These are phyloP conservation scores for Venturiaceae sp. DNA, from an alignment of 2,329 filamentous ascomycete genomes.

Conservation along the genomic window DNA sequence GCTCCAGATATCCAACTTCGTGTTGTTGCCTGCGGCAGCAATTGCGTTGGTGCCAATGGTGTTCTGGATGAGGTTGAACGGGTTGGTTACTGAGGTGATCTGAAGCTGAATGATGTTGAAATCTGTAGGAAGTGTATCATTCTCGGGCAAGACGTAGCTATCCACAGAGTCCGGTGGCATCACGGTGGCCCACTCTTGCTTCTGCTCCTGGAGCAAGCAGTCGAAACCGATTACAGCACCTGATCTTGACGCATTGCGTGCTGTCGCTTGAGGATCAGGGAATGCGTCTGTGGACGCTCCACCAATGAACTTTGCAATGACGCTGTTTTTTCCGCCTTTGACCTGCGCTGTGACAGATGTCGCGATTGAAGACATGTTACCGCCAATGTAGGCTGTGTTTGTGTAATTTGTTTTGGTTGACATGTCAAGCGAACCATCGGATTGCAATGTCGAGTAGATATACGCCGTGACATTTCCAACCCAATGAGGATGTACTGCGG, in stretches of 20 bases:
- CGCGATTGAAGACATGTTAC: conserved; percentile 54
- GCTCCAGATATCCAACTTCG: conserved; percentile 49
- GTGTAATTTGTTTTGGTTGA: conserved; percentile 33
- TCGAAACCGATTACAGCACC: conserved; percentile 46
- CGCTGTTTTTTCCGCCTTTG: conserved; percentile 41
- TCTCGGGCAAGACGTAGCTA: conserved; percentile 46
- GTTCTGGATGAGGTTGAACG: conserved; percentile 48
- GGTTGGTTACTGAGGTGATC: conserved; percentile 44
- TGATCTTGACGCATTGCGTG: conserved; percentile 42
- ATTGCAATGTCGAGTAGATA: conserved; percentile 40
- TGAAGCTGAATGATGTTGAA: conserved; percentile 46
- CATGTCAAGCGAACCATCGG: conserved; percentile 35
- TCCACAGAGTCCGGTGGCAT: conserved; percentile 55
- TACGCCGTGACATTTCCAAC: conserved; percentile 55
- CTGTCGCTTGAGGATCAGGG: conserved; percentile 42
- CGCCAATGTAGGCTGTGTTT: conserved; percentile 38
- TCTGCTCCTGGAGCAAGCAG: conserved; percentile 45
- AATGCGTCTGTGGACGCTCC: conserved; percentile 62
- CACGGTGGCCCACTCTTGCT: conserved; percentile 51
- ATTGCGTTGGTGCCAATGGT: conserved; percentile 46
- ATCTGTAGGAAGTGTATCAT: conserved; percentile 48
- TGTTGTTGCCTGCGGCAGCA: conserved; percentile 35
- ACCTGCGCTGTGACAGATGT: conserved; percentile 48
- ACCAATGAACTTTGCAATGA: conserved; percentile 58
- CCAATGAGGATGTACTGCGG: conserved; percentile 53